Percentiles rank a stretch among this genome's conserved stretches.
These are phyloP conservation scores for Cystobasidium slooffiae DNA, from an alignment of 1,284 basidiomycete genomes.

Conservation along the genomic window DNA sequence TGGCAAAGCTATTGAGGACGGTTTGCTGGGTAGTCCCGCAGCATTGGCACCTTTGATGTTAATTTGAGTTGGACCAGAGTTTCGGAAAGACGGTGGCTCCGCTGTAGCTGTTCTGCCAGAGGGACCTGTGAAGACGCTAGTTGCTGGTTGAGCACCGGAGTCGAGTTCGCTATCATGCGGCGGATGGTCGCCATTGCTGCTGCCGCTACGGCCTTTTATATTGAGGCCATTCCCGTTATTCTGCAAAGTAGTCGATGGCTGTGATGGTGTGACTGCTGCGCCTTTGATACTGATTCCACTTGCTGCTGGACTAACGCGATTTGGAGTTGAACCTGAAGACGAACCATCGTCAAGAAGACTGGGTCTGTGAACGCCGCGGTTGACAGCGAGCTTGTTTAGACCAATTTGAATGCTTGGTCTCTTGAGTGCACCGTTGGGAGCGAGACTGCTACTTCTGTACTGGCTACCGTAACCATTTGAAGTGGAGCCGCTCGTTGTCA, in stretches of 20 bases:
- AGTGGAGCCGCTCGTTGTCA: neutral
- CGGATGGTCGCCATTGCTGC: conserved; percentile 12
- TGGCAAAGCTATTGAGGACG: conserved; percentile 3
- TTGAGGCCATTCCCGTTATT: neutral
- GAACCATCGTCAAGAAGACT: conserved; percentile 8
- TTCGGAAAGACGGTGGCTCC: neutral
- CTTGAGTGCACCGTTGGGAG: neutral
- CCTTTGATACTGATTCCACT: conserved; percentile 10
- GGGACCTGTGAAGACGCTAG: neutral
- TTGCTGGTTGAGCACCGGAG: no score
- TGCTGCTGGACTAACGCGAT: conserved; percentile 2
- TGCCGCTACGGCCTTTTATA: conserved; percentile 10
- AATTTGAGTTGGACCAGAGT: neutral
- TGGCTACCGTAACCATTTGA: neutral
- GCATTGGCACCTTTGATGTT: conserved; percentile 11
- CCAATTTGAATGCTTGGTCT: conserved; percentile 20
- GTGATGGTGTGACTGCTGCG: neutral
- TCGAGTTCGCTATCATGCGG: conserved; percentile 1
- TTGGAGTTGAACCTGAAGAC: neutral
- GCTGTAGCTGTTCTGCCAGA: neutral
- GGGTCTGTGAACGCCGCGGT: neutral
- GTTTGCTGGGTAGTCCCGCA: conserved; percentile 1
- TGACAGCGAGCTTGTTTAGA: neutral
- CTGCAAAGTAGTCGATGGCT: neutral
- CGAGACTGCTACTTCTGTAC: conserved; percentile 12